phyloP scores from a whole-genome alignment of 345 rosid species.

The Syzygium jambos region DNA sequence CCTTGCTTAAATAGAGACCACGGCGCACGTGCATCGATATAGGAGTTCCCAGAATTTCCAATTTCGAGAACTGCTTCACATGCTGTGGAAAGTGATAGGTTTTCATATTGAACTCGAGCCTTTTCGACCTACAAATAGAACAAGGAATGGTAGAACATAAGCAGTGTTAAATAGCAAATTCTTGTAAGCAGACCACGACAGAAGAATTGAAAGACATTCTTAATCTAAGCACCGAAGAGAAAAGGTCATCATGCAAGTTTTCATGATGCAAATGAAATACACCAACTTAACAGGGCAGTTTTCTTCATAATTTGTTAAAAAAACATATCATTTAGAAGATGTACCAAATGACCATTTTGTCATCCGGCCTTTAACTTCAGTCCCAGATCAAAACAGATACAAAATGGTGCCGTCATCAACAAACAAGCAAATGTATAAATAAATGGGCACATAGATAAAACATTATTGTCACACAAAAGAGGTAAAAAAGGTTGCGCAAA shows the following conservation, averaged over 20 bases:
- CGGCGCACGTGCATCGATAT: conserved; percentile 78
- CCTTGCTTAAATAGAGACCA: conserved; percentile 93
- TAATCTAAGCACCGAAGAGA: neutral
- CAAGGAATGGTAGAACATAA: neutral
- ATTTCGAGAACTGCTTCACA: conserved; percentile 86
- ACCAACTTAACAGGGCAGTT: neutral
- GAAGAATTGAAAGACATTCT: neutral
- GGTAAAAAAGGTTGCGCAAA: neutral
- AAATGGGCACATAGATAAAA: neutral
- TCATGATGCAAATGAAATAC: neutral
- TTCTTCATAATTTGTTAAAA: neutral
- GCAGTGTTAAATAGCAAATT: neutral
- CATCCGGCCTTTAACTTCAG: neutral
- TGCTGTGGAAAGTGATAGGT: conserved; percentile 61
- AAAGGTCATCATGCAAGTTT: neutral
- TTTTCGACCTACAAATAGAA: conserved; percentile 45
- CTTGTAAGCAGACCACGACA: neutral
- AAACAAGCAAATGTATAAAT: neutral
- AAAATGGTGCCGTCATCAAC: neutral
- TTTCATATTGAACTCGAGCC: conserved; percentile 55
- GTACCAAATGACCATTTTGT: neutral
- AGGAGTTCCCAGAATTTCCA: conserved; percentile 78
- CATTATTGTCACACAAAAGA: neutral
- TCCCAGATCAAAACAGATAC: neutral
- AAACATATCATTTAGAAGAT: neutral